These are phyloP conservation scores for Stephania cephalantha DNA, from an alignment of 164 flowering plant species.

Conservation along the genomic window DNA sequence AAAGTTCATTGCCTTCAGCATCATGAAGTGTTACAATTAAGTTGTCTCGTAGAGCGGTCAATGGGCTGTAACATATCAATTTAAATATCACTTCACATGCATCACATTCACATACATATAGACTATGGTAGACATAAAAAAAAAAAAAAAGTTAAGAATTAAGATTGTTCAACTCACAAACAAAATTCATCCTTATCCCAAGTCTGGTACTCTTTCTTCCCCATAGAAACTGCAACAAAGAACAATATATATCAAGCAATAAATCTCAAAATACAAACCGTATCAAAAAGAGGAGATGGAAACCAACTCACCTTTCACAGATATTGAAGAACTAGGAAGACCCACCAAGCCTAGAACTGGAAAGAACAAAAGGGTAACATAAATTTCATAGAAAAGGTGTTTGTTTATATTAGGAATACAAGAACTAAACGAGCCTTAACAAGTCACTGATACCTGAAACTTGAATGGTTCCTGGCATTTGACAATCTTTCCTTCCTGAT, in stretches of 20 bases:
- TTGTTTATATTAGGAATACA: not conserved
- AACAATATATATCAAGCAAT: not conserved
- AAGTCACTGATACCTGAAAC: conserved; percentile 56
- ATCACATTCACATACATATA: not conserved
- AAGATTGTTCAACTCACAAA: conserved; percentile 42
- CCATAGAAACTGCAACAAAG: conserved; percentile 62
- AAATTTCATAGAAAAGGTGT: not conserved
- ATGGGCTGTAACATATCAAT: conserved; percentile 45
- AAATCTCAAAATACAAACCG: not conserved
- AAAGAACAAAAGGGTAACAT: conserved; percentile 3
- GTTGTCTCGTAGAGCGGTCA: conserved; percentile 55
- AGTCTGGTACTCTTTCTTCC: conserved; percentile 53
- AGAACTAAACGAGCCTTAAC: not conserved
- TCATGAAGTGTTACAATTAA: conserved; percentile 47
- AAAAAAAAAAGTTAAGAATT: not conserved
- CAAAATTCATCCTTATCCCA: conserved; percentile 57
- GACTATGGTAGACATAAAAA: not conserved
- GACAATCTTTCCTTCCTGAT: not conserved
- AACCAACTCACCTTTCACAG: conserved; percentile 40
- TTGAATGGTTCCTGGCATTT: conserved; percentile 86
- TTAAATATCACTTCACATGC: conserved; percentile 6
- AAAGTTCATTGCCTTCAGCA: conserved; percentile 56
- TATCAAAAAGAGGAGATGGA: not conserved
- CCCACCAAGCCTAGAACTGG: conserved; percentile 62
- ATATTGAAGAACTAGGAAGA: conserved; percentile 38